phyloP scores from a whole-genome alignment of 768 basidiomycete species.

The Tylopilus subfusipes region DNA sequence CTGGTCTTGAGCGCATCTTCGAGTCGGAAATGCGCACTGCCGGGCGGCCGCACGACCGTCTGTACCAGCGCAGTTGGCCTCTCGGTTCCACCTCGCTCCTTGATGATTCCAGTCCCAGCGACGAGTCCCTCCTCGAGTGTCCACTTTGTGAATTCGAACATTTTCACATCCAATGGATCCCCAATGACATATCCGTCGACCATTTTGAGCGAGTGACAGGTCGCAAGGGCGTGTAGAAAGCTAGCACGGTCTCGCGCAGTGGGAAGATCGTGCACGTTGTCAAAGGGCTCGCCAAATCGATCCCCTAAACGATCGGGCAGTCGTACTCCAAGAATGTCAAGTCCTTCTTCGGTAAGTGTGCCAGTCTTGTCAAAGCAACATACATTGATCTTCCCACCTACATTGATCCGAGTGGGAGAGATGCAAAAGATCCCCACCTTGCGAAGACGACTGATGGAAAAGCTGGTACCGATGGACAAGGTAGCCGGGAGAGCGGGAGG shows the following conservation, averaged over 20 bases:
- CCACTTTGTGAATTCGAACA: conserved; percentile 98
- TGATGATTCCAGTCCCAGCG: conserved; percentile 68
- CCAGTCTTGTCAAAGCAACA: conserved; percentile 99
- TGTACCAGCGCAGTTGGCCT: conserved; percentile 88
- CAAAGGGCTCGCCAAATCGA: conserved; percentile 86
- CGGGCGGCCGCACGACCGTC: conserved; percentile 93
- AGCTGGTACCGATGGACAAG: conserved; percentile 94
- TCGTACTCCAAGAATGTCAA: conserved; percentile 94
- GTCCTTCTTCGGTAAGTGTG: conserved; percentile 94
- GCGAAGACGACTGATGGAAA: conserved; percentile 85
- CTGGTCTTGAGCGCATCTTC: conserved; percentile 91
- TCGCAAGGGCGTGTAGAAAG: conserved; percentile 89
- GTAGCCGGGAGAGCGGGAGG: conserved; percentile 97
- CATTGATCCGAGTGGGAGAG: conserved; percentile 91
- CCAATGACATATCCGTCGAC: conserved; percentile 87
- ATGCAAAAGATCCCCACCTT: conserved; percentile 92
- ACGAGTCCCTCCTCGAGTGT: conserved; percentile 87
- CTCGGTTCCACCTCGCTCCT: conserved; percentile 56
- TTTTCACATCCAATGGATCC: conserved; percentile 94
- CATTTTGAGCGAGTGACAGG: conserved; percentile 93
- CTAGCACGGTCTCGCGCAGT: conserved; percentile 67
- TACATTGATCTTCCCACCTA: conserved; percentile 93
- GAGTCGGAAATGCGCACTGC: conserved; percentile 82
- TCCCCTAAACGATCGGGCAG: conserved; percentile 71
- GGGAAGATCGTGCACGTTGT: conserved; percentile 85